phyloP scores from a whole-genome alignment of 495 filamentous ascomycete species.

The Xylaria cubensis region DNA sequence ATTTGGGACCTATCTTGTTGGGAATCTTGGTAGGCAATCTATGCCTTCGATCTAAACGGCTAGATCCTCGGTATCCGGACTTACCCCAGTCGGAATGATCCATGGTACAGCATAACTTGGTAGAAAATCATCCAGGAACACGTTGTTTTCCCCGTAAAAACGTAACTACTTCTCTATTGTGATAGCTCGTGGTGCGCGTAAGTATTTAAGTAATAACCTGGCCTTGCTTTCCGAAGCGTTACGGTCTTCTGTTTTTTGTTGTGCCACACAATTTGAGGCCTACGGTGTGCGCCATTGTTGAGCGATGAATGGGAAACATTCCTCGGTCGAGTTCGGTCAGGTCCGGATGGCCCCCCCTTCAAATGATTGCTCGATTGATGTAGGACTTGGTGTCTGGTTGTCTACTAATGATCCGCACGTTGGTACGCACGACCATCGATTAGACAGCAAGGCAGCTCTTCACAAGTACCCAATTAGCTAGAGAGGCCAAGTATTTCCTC shows the following conservation, averaged over 20 bases:
- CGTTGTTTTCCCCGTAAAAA: not conserved
- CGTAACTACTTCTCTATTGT: not conserved
- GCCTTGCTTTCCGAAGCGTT: not conserved
- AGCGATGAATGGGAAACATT: not conserved
- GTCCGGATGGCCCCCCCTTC: not conserved
- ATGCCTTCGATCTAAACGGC: slow-evolving; percentile 9
- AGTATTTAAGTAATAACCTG: not conserved
- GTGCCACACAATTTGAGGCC: not conserved
- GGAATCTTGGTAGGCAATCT: not conserved
- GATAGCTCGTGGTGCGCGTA: not conserved
- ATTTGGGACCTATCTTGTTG: not conserved
- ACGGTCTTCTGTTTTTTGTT: not conserved
- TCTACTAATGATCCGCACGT: not conserved
- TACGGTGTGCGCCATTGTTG: not conserved
- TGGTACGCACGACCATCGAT: not conserved
- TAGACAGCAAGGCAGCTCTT: not conserved
- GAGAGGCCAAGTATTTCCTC: not conserved
- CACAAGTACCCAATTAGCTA: not conserved
- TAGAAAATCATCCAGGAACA: slow-evolving; percentile 7
- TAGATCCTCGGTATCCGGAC: slow-evolving; percentile 13
- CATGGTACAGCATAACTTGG: slow-evolving; percentile 12
- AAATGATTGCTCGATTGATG: not conserved
- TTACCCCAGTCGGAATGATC: slow-evolving; percentile 2
- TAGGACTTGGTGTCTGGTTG: not conserved
- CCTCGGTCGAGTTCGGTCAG: not conserved